Evolutionary conservation across 345 rosid species (phyloP).

Genomic region (Dimocarpus longan): DNA sequence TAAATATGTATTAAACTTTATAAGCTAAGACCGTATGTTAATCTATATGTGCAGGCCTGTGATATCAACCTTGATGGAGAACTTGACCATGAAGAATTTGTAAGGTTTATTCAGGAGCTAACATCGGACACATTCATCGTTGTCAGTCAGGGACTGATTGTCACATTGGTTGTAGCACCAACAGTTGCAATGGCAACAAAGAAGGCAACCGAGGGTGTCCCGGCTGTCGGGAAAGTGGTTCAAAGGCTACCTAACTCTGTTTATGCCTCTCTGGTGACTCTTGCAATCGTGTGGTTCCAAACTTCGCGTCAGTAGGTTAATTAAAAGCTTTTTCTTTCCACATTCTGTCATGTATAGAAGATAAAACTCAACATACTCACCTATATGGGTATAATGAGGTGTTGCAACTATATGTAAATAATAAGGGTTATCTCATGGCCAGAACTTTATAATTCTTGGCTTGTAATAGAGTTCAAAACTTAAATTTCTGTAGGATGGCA

Average conservation of each 20-base stretch:
- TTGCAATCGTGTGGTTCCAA: slow-evolving; percentile 69
- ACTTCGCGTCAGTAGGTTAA: slow-evolving; percentile 31
- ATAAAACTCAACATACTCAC: not conserved
- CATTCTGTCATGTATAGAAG: not conserved
- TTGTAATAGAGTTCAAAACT: not conserved
- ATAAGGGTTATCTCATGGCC: not conserved
- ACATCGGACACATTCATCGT: slow-evolving; percentile 61
- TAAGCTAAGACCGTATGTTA: not conserved
- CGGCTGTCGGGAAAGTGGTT: slow-evolving; percentile 80
- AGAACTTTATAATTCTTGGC: not conserved
- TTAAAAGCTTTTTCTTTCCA: slow-evolving; percentile 12
- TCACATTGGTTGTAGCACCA: slow-evolving; percentile 83
- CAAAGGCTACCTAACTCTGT: slow-evolving; percentile 76
- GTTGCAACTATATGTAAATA: slow-evolving; percentile 16
- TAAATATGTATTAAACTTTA: not conserved
- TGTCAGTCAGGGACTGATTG: slow-evolving; percentile 79
- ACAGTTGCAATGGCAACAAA: slow-evolving; percentile 88
- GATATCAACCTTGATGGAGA: slow-evolving; percentile 83
- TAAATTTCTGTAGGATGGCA: not conserved
- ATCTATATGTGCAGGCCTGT: slow-evolving; percentile 46
- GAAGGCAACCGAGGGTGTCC: slow-evolving; percentile 85
- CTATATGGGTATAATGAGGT: not conserved
- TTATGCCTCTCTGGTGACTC: slow-evolving; percentile 84
- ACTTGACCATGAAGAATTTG: slow-evolving; percentile 73
- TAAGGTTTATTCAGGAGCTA: slow-evolving; percentile 58